Conservation (phyloP, 2,329 filamentous ascomycete species). For the Emmonsiellopsis sp. region DNA sequence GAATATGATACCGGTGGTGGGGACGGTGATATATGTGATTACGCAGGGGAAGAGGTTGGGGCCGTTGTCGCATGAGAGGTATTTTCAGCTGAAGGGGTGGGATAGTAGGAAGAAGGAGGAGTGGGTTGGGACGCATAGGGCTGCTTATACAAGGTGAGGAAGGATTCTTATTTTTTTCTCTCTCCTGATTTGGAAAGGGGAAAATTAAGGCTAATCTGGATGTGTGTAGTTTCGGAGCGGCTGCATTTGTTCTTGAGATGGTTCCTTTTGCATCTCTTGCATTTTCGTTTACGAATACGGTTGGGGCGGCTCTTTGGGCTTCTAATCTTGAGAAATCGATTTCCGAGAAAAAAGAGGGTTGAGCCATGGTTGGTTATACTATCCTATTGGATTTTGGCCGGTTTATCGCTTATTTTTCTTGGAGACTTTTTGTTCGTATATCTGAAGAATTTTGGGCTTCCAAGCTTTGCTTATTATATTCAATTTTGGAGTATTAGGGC, state of each 20-base stretch:
- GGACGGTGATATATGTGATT: constrained; percentile 70
- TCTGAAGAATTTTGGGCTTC: no score
- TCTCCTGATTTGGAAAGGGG: neutral
- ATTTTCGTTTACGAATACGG: constrained; percentile 84
- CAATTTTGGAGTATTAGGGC: no score
- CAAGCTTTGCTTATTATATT: no score
- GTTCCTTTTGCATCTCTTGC: constrained; percentile 73
- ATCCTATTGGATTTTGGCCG: neutral
- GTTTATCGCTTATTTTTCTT: neutral
- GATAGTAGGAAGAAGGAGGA: constrained; percentile 52
- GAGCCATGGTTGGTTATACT: neutral
- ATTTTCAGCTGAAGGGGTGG: constrained; percentile 90
- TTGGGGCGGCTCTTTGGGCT: constrained; percentile 90
- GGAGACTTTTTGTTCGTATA: neutral
- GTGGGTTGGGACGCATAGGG: constrained; percentile 62
- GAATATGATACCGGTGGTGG: constrained; percentile 86
- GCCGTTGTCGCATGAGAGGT: constrained; percentile 52
- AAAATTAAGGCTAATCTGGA: neutral
- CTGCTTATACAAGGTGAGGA: constrained; percentile 71
- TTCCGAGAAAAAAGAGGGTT: constrained; percentile 21
- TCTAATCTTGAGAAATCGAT: constrained; percentile 61
- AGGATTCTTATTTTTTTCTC: neutral
- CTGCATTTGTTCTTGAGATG: constrained; percentile 75
- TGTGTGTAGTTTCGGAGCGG: constrained; percentile 54
- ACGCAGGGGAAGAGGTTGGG: constrained; percentile 57